These are phyloP conservation scores for Chaetomium olivaceum DNA, from an alignment of 2,329 filamentous ascomycete genomes.

Conservation along the genomic window DNA sequence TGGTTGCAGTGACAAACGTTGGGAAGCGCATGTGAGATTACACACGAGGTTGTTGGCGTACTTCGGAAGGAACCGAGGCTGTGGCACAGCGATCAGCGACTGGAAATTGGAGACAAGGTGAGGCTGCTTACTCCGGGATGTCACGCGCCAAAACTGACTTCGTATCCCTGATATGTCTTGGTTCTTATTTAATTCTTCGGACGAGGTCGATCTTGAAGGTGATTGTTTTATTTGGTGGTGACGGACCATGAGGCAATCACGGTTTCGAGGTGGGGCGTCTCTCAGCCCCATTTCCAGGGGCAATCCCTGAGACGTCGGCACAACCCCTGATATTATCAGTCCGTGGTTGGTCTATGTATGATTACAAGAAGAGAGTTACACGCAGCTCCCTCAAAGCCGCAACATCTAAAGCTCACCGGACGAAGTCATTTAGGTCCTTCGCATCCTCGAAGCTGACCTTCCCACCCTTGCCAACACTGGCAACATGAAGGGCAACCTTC, in stretches of 20 bases:
- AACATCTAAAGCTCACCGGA: conserved; percentile 39
- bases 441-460: conserved; percentile 66
- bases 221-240: not conserved
- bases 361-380: conserved; percentile 19
- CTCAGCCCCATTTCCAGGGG: not conserved
- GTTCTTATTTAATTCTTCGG: not conserved
- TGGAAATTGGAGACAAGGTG: not conserved
- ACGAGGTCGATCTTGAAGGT: not conserved
- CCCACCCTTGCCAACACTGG: conserved; percentile 59
- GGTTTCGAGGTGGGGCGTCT: not conserved
- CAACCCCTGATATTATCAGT: not conserved
- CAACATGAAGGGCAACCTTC: conserved; percentile 54
- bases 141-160: too few relatives aligned
- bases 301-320: not conserved
- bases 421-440: conserved; percentile 59
- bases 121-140: too few relatives aligned
- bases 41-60: not conserved
- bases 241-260: not conserved
- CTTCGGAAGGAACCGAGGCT: not conserved
- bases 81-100: not conserved
- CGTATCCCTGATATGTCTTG: not conserved
- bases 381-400: not conserved
- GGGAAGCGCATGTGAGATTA: not conserved
- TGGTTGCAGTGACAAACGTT: not conserved
- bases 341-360: conserved; percentile 10